Conservation (phyloP, 192 early-diverging fungal species). For the Diversispora eburnea region DNA sequence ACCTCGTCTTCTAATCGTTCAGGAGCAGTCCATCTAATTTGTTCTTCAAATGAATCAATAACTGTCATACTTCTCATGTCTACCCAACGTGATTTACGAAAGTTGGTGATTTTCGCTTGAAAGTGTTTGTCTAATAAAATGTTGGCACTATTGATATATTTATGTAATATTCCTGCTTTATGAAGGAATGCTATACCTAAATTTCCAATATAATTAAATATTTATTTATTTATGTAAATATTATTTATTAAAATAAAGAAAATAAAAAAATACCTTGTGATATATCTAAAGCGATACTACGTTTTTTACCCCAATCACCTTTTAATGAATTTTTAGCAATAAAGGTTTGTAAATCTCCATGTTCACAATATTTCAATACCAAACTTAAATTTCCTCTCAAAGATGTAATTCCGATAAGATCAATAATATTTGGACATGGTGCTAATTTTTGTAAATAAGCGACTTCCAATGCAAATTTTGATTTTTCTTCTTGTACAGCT, state of each 20-base stretch:
- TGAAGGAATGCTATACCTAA: slow-evolving; percentile 26
- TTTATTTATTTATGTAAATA: background rate
- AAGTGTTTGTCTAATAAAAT: slow-evolving; percentile 18
- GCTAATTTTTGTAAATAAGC: slow-evolving; percentile 23
- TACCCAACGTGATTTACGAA: slow-evolving; percentile 25
- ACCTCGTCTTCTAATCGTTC: slow-evolving; percentile 27
- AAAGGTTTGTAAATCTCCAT: slow-evolving; percentile 22
- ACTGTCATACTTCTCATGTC: background rate
- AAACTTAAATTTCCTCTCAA: slow-evolving; percentile 9
- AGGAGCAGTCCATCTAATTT: slow-evolving; percentile 30
- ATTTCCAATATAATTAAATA: background rate
- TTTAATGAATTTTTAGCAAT: slow-evolving; percentile 14
- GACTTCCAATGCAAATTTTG: slow-evolving; percentile 17
- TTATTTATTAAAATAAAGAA: background rate
- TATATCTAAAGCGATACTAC: slow-evolving; percentile 23
- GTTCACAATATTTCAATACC: slow-evolving; percentile 21
- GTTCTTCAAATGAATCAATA: slow-evolving; percentile 27
- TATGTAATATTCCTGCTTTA: slow-evolving; percentile 30
- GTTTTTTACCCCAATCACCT: slow-evolving; percentile 28
- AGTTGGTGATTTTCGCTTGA: slow-evolving; percentile 29
- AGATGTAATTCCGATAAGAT: slow-evolving; percentile 21
- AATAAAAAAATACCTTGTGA: slow-evolving; percentile 1
- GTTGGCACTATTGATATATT: slow-evolving; percentile 28
- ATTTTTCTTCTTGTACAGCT: background rate
- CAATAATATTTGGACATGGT: slow-evolving; percentile 23